Evolutionary conservation across 768 basidiomycete genomes (phyloP).

Genomic region (Leccinum imitatum): DNA sequence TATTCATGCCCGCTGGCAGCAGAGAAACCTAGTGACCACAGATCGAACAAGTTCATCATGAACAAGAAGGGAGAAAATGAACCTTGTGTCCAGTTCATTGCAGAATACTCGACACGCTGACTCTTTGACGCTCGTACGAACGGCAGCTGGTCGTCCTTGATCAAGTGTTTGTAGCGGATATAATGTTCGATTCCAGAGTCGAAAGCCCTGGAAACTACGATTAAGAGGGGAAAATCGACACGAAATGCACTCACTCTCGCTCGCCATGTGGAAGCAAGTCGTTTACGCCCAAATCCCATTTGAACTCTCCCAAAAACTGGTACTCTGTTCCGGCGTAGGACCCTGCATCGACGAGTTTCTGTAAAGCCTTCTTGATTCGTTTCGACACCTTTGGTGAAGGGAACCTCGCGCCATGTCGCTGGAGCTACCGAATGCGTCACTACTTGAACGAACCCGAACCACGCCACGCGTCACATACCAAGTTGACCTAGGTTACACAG

Average conservation of each 20-base stretch:
- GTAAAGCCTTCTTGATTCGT: constrained; percentile 46
- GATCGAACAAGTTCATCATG: neutral
- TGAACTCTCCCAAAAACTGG: constrained; percentile 57
- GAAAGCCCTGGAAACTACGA: constrained; percentile 37
- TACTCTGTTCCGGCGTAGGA: constrained; percentile 46
- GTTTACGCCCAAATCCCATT: constrained; percentile 55
- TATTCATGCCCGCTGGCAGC: constrained; percentile 46
- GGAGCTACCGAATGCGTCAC: constrained; percentile 48
- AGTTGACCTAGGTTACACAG: constrained; percentile 22
- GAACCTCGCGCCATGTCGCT: constrained; percentile 79
- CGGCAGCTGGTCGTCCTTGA: constrained; percentile 46
- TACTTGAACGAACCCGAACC: neutral
- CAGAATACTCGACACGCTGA: constrained; percentile 64
- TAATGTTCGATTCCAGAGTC: constrained; percentile 53
- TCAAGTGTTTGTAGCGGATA: constrained; percentile 51
- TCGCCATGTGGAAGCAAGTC: constrained; percentile 68
- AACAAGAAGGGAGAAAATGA: neutral
- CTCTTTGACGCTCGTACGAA: constrained; percentile 53
- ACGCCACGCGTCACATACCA: constrained; percentile 18
- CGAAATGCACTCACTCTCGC: constrained; percentile 46
- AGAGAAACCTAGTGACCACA: constrained; percentile 56
- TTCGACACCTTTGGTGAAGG: constrained; percentile 55
- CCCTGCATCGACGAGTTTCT: constrained; percentile 51
- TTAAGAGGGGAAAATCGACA: neutral
- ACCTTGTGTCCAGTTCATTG: constrained; percentile 71